phyloP scores from a whole-genome alignment of 2,329 filamentous ascomycete genomes.

The Penicillium nordicum region DNA sequence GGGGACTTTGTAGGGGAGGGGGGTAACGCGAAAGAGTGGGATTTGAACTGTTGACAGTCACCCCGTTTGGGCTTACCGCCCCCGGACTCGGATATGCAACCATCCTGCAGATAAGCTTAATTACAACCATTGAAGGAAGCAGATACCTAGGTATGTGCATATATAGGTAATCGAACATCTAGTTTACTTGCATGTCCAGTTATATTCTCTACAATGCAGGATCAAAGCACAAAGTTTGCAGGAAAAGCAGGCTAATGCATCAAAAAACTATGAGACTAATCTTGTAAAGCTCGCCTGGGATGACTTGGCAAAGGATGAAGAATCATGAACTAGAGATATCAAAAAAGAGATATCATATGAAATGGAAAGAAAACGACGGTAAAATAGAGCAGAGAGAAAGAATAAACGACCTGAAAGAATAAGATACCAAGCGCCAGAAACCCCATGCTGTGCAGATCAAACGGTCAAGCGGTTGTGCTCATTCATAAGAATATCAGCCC shows the following conservation, averaged over 20 bases:
- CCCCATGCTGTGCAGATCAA: conserved; percentile 44
- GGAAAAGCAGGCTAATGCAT: conserved; percentile 10
- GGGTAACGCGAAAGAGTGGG: conserved; percentile 11
- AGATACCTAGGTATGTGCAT: not conserved
- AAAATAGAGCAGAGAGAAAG: conserved; percentile 2
- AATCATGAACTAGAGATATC: not conserved
- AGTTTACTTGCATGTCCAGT: not conserved
- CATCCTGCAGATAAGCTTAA: conserved; percentile 10
- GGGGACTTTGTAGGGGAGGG: conserved; percentile 1
- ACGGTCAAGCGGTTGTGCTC: conserved; percentile 20
- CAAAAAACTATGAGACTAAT: not conserved
- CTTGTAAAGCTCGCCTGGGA: not conserved
- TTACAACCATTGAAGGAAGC: not conserved
- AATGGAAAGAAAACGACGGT: not conserved
- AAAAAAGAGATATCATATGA: not conserved
- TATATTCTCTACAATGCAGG: not conserved
- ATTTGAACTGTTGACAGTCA: conserved; percentile 23
- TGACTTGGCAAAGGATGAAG: not conserved
- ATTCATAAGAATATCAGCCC: conserved; percentile 13
- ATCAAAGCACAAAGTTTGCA: not conserved
- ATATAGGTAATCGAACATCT: not conserved
- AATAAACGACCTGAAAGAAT: conserved; percentile 4
- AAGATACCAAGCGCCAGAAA: conserved; percentile 38
- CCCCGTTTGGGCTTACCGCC: conserved; percentile 24
- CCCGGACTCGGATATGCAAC: conserved; percentile 10